A percentile compares a stretch with the other conserved stretches of the same genome.
phyloP scores from a whole-genome alignment of 1,284 basidiomycete species.

The Puccinia hordei region DNA sequence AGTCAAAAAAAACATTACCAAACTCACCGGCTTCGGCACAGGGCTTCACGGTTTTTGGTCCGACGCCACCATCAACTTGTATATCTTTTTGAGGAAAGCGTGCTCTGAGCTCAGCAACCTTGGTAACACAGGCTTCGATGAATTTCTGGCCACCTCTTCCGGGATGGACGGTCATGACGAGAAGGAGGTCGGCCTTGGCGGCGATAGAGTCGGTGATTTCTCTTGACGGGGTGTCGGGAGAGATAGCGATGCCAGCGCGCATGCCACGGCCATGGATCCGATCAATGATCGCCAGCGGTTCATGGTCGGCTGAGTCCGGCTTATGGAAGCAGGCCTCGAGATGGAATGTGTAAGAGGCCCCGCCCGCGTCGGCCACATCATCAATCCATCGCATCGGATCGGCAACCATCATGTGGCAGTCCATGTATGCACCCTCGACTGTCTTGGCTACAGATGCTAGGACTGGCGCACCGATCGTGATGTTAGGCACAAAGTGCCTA shows the following conservation, averaged over 20 bases:
- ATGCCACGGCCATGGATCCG: conserved; percentile 75
- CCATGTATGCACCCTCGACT: conserved; percentile 96
- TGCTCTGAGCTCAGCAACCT: conserved; percentile 73
- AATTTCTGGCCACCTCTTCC: conserved; percentile 90
- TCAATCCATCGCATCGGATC: conserved; percentile 95
- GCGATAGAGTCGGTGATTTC: conserved; percentile 82
- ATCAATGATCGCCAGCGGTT: conserved; percentile 70
- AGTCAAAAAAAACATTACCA: background rate
- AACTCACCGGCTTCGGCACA: conserved; percentile 82
- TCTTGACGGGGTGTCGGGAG: conserved; percentile 81
- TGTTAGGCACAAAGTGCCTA: conserved; percentile 92
- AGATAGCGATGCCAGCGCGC: conserved; percentile 91
- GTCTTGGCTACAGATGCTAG: conserved; percentile 83
- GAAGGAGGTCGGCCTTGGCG: conserved; percentile 80
- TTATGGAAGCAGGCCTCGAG: conserved; percentile 69
- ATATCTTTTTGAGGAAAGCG: conserved; percentile 89
- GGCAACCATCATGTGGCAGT: conserved; percentile 99
- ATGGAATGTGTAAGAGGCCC: conserved; percentile 94
- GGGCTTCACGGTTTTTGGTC: conserved; percentile 80
- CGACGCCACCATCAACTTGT: conserved; percentile 96
- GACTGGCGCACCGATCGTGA: conserved; percentile 92
- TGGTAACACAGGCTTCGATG: conserved; percentile 85
- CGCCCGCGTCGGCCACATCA: conserved; percentile 92
- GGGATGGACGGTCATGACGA: conserved; percentile 96
- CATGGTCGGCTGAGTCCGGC: conserved; percentile 39